Conservation (phyloP, 2,329 filamentous ascomycete species). For the Aureobasidium sp. region DNA sequence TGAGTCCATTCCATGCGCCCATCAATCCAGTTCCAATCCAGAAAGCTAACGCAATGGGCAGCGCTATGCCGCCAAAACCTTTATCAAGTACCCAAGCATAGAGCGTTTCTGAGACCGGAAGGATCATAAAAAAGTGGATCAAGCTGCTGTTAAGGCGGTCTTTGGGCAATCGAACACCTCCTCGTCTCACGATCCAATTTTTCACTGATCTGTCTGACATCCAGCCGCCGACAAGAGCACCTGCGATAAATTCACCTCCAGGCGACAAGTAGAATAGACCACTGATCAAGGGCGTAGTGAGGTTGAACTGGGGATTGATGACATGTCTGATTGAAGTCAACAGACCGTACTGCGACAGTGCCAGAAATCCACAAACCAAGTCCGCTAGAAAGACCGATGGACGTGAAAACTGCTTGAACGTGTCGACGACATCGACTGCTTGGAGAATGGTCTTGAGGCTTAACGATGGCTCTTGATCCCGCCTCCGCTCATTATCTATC, state of each 20-base stretch:
- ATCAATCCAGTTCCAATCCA: conserved; percentile 62
- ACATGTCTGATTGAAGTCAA: conserved; percentile 61
- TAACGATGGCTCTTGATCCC: too few species aligned
- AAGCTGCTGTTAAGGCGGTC: conserved; percentile 56
- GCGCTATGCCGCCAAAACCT: conserved; percentile 43
- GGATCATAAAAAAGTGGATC: conserved; percentile 46
- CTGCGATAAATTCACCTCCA: conserved; percentile 58
- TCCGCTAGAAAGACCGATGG: too few species aligned
- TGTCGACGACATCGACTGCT: too few species aligned
- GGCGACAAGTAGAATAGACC: conserved; percentile 67
- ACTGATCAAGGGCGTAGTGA: conserved; percentile 56
- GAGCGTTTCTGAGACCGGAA: conserved; percentile 54
- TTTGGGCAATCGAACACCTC: conserved; percentile 54
- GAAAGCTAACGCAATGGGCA: conserved; percentile 64
- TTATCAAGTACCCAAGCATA: conserved; percentile 58
- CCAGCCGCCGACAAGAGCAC: conserved; percentile 60
- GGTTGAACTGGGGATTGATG: conserved; percentile 61
- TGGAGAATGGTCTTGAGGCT: too few species aligned
- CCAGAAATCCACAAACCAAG: conserved; percentile 50
- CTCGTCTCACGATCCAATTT: conserved; percentile 51
- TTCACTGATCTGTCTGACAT: conserved; percentile 62
- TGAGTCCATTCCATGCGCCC: conserved; percentile 67
- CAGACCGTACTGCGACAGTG: conserved; percentile 67
- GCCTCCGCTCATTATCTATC: too few species aligned
- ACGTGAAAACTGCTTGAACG: too few species aligned